Evolutionary conservation across 768 basidiomycete species (phyloP).

Genomic region (Phylloporus arenicola): DNA sequence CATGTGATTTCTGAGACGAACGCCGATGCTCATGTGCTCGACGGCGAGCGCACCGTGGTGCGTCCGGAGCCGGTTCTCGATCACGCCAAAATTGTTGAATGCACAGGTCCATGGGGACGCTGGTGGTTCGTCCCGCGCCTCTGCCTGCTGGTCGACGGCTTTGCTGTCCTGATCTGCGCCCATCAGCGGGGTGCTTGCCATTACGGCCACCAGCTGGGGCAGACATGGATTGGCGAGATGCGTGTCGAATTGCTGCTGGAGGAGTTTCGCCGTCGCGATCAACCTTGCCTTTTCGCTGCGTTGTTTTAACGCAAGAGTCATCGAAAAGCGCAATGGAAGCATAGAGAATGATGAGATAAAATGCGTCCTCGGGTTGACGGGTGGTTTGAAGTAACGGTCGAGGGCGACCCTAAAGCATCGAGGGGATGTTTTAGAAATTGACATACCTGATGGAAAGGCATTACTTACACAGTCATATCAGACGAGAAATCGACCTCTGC

Average conservation of each 20-base stretch:
- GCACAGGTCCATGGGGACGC: constrained; percentile 3
- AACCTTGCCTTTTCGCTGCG: constrained; percentile 7
- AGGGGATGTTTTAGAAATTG: not conserved
- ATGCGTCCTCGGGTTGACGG: constrained; percentile 15
- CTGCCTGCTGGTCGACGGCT: not conserved
- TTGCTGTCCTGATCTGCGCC: not conserved
- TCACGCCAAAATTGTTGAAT: constrained; percentile 11
- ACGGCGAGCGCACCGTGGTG: constrained; percentile 4
- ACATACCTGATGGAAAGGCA: not conserved
- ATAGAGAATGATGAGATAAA: constrained; percentile 12
- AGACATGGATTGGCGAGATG: constrained; percentile 14
- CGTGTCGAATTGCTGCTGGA: constrained; percentile 11
- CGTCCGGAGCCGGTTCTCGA: constrained; percentile 10
- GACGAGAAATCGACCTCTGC: constrained; percentile 17
- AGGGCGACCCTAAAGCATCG: constrained; percentile 8
- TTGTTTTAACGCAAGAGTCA: constrained; percentile 7
- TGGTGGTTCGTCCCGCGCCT: not conserved
- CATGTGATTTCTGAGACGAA: constrained; percentile 7
- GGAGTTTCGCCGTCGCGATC: constrained; percentile 7
- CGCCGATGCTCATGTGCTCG: constrained; percentile 5
- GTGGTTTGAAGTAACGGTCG: constrained; percentile 17
- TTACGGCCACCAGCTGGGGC: constrained; percentile 6
- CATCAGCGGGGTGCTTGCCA: not conserved
- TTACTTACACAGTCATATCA: constrained; percentile 9
- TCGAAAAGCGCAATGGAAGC: constrained; percentile 17